A percentile compares a stretch with the other conserved stretches of the same genome.
These are phyloP conservation scores for Phytophthora crassamura DNA, from an alignment of 352 stramenopile species.

Conservation along the genomic window DNA sequence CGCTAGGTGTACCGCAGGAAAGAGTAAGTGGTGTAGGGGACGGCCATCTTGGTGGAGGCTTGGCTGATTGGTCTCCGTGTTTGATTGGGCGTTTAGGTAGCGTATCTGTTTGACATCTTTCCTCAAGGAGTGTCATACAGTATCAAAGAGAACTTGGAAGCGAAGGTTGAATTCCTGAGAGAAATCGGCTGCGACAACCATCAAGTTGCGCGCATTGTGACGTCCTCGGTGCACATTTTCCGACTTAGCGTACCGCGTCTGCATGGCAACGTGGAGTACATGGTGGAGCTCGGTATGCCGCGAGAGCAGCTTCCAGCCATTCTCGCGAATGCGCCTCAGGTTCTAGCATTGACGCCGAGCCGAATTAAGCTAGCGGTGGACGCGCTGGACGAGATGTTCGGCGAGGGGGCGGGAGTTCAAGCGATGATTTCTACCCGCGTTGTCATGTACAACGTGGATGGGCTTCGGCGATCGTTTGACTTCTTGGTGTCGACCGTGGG, in stretches of 20 bases:
- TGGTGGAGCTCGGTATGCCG: slow-evolving; percentile 35
- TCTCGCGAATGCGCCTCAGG: slow-evolving; percentile 40
- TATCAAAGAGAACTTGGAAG: slow-evolving; percentile 41
- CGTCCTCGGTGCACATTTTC: slow-evolving; percentile 49
- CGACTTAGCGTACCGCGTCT: slow-evolving; percentile 38
- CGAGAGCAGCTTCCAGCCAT: slow-evolving; percentile 36
- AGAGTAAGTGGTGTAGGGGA: neutral
- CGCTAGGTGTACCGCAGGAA: neutral
- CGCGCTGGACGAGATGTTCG: slow-evolving; percentile 44
- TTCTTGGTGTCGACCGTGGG: slow-evolving; percentile 43
- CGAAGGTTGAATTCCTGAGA: slow-evolving; percentile 44
- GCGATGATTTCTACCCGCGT: slow-evolving; percentile 37
- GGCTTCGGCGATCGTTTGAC: slow-evolving; percentile 37
- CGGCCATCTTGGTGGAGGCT: neutral
- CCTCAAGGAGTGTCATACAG: slow-evolving; percentile 40
- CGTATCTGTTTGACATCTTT: slow-evolving; percentile 55
- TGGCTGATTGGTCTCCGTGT: neutral
- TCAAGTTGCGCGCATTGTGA: slow-evolving; percentile 45
- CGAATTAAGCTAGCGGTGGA: slow-evolving; percentile 42
- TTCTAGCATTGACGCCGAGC: slow-evolving; percentile 35
- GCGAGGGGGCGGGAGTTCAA: slow-evolving; percentile 14
- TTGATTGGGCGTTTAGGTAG: slow-evolving; percentile 31
- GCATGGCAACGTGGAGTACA: slow-evolving; percentile 30
- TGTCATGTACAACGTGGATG: slow-evolving; percentile 47
- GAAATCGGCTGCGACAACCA: slow-evolving; percentile 36